Evolutionary conservation across 192 early-diverging fungal genomes (phyloP).

Genomic region (Umbelopsis ramanniana): DNA sequence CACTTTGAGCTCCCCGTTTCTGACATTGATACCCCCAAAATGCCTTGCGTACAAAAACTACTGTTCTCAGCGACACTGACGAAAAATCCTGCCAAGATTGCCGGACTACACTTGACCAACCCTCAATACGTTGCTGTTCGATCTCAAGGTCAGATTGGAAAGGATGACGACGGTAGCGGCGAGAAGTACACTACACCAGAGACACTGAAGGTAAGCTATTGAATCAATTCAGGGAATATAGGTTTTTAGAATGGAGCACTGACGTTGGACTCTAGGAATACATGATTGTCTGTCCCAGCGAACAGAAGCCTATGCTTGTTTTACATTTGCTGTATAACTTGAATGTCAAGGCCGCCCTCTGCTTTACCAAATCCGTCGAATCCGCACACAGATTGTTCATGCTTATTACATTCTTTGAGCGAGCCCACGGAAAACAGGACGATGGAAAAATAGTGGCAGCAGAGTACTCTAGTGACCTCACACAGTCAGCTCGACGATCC

Average conservation of each 20-base stretch:
- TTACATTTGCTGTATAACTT: slow-evolving; percentile 77
- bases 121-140: slow-evolving; percentile 85
- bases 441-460: slow-evolving; percentile 48
- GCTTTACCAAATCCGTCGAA: slow-evolving; percentile 92
- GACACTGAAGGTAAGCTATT: slow-evolving; percentile 49
- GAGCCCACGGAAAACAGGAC: slow-evolving; percentile 2
- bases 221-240: not conserved
- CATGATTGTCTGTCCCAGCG: slow-evolving; percentile 65
- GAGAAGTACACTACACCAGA: slow-evolving; percentile 58
- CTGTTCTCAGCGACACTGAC: slow-evolving; percentile 97
- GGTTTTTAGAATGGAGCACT: not conserved
- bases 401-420: slow-evolving; percentile 67
- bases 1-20: slow-evolving; percentile 50
- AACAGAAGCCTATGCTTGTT: slow-evolving; percentile 84
- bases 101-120: slow-evolving; percentile 75
- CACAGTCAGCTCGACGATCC: slow-evolving; percentile 58
- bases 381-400: slow-evolving; percentile 82
- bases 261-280: slow-evolving; percentile 57
- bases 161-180: slow-evolving; percentile 44
- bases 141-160: slow-evolving; percentile 32
- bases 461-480: slow-evolving; percentile 79
- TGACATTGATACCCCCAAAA: slow-evolving; percentile 55
- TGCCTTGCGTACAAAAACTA: slow-evolving; percentile 79
- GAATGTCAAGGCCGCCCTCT: slow-evolving; percentile 65
- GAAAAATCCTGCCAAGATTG: slow-evolving; percentile 90